A percentile compares a stretch with the other conserved stretches of the same genome.
These are phyloP conservation scores for Phytophthora pinifolia DNA, from an alignment of 352 stramenopile species.

Conservation along the genomic window DNA sequence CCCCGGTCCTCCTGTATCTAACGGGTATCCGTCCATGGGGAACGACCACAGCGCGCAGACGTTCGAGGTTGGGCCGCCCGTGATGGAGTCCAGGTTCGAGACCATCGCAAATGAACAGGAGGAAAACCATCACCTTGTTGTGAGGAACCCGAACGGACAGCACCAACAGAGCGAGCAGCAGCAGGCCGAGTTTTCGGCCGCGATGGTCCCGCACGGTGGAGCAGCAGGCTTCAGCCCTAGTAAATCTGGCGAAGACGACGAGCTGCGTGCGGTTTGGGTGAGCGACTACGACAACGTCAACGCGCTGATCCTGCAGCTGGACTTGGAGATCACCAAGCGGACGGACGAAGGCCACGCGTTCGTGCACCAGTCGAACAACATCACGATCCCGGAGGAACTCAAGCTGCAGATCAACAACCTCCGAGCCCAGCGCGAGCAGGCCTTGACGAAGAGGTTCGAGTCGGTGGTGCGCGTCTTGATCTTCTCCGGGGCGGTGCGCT, in stretches of 20 bases:
- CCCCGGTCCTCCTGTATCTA: conserved; percentile 5
- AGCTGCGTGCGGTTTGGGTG: conserved; percentile 37
- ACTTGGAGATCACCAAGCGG: conserved; percentile 26
- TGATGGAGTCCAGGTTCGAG: conserved; percentile 21
- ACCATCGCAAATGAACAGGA: conserved; percentile 27
- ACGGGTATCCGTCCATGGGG: conserved; percentile 8
- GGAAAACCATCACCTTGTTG: conserved; percentile 21
- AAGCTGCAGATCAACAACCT: conserved; percentile 45
- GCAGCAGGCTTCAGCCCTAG: conserved; percentile 14
- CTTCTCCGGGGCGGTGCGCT: conserved; percentile 49
- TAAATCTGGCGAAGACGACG: conserved; percentile 31
- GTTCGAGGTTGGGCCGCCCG: conserved; percentile 10
- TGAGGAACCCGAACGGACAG: conserved; percentile 26
- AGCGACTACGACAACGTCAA: conserved; percentile 44
- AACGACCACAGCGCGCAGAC: conserved; percentile 14
- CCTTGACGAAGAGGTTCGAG: conserved; percentile 38
- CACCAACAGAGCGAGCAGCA: conserved; percentile 15
- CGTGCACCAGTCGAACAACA: conserved; percentile 46
- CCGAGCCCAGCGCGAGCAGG: conserved; percentile 27
- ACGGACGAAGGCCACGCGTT: conserved; percentile 35
- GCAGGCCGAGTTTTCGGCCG: conserved; percentile 11
- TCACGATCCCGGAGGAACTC: conserved; percentile 45
- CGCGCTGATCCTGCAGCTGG: conserved; percentile 30
- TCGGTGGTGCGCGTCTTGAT: conserved; percentile 54
- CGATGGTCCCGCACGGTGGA: conserved; percentile 23